phyloP scores from a whole-genome alignment of 2,329 filamentous ascomycete genomes.

The Helotiales sp. region DNA sequence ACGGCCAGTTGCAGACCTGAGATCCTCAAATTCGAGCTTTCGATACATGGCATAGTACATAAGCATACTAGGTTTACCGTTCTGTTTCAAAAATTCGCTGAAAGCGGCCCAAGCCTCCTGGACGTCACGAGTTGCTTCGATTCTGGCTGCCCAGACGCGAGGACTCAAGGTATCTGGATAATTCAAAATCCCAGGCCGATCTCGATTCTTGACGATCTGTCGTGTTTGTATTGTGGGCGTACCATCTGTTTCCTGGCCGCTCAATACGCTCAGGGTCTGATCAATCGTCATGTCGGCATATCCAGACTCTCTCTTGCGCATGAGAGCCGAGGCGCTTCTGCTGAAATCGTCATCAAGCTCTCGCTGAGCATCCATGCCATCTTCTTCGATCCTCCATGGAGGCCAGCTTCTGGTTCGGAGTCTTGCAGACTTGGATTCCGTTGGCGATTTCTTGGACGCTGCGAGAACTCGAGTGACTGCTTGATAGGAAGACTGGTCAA shows the following conservation, averaged over 20 bases:
- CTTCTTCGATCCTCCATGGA: conserved; percentile 56
- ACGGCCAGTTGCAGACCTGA: conserved; percentile 21
- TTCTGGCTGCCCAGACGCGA: conserved; percentile 52
- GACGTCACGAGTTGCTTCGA: conserved; percentile 59
- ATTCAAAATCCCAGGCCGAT: neutral
- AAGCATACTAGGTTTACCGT: conserved; percentile 39
- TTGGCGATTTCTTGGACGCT: conserved; percentile 51
- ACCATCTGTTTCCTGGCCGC: conserved; percentile 50
- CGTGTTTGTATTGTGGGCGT: conserved; percentile 59
- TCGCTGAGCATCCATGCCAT: conserved; percentile 59
- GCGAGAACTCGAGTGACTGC: conserved; percentile 55
- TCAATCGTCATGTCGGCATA: conserved; percentile 49
- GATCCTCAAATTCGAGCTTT: conserved; percentile 48
- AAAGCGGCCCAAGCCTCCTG: conserved; percentile 59
- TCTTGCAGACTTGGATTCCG: conserved; percentile 48
- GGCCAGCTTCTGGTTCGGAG: conserved; percentile 58
- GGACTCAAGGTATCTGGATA: neutral
- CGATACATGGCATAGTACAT: conserved; percentile 62
- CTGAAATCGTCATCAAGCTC: conserved; percentile 53
- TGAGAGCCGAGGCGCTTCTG: conserved; percentile 52
- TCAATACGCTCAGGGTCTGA: conserved; percentile 50
- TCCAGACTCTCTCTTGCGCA: conserved; percentile 56
- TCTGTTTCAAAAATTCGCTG: conserved; percentile 35
- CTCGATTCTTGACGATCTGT: conserved; percentile 30
- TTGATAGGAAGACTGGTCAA: conserved; percentile 52